Conservation (phyloP, 805 yeast genomes). For the Brettanomyces custersianus region DNA sequence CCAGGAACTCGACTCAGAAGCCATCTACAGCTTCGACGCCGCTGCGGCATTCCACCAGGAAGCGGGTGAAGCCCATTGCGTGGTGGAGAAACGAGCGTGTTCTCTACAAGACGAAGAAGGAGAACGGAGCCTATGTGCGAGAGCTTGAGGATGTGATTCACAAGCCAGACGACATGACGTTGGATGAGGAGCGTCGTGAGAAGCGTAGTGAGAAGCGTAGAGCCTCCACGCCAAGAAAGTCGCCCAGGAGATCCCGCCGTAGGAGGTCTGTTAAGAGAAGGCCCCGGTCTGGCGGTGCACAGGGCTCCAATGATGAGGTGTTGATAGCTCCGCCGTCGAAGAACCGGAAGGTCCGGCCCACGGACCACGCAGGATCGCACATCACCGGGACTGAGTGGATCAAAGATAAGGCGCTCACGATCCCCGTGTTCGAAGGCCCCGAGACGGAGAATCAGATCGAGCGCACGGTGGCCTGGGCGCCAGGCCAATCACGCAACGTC, state of each 20-base stretch:
- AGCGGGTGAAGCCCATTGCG: slow-evolving; percentile 62
- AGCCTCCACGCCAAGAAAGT: neutral
- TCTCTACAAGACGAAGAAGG: slow-evolving; percentile 39
- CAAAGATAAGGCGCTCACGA: slow-evolving; percentile 28
- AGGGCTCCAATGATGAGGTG: neutral
- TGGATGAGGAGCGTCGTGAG: neutral
- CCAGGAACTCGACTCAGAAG: neutral
- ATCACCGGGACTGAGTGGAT: slow-evolving; percentile 46
- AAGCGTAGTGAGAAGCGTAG: neutral
- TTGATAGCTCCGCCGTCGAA: neutral
- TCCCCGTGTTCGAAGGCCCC: slow-evolving; percentile 44
- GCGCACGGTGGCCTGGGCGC: slow-evolving; percentile 57
- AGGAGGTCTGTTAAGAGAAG: neutral
- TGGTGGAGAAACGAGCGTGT: slow-evolving; percentile 80
- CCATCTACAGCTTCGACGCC: slow-evolving; percentile 18
- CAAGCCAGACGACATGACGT: slow-evolving; percentile 24
- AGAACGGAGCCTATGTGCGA: slow-evolving; percentile 43
- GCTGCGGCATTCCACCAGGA: slow-evolving; percentile 56
- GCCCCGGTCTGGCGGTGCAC: neutral
- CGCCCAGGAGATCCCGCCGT: neutral
- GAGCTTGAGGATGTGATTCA: slow-evolving; percentile 53
- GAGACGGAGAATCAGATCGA: slow-evolving; percentile 35
- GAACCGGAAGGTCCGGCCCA: neutral
- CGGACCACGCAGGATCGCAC: neutral
- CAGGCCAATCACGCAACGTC: slow-evolving; percentile 41